A percentile compares a stretch with the other conserved stretches of the same genome.
Conservation (phyloP, 768 basidiomycete genomes). For the Tricholoma sp. region DNA sequence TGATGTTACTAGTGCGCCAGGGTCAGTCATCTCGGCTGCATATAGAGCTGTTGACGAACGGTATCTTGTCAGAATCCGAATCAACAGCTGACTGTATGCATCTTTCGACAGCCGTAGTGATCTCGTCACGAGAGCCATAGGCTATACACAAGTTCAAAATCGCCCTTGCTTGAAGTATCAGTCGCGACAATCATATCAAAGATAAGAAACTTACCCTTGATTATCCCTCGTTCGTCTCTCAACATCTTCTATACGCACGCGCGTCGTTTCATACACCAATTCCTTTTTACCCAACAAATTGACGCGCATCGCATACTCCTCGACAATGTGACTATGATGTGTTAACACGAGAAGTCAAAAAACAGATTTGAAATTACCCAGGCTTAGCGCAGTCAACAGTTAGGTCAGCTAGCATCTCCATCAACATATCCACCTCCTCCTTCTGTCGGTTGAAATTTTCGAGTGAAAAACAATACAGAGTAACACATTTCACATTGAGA, state of each 20-base stretch:
- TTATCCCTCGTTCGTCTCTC: conserved; percentile 73
- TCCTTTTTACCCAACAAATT: conserved; percentile 70
- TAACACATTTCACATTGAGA: conserved; percentile 75
- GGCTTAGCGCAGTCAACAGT: conserved; percentile 69
- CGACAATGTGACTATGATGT: no score
- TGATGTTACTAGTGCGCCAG: conserved; percentile 30
- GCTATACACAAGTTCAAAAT: conserved; percentile 89
- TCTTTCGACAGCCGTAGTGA: conserved; percentile 65
- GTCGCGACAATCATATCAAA: not conserved
- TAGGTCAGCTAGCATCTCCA: conserved; percentile 74
- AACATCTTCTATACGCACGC: conserved; percentile 57
- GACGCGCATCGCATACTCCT: conserved; percentile 66
- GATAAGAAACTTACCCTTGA: conserved; percentile 40
- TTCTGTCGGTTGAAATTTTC: conserved; percentile 91
- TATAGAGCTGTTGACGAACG: not conserved
- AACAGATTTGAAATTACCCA: conserved; percentile 45
- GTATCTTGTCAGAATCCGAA: not conserved
- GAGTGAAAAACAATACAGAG: conserved; percentile 93
- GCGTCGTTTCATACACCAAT: conserved; percentile 69
- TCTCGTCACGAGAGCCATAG: conserved; percentile 87
- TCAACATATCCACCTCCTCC: conserved; percentile 83
- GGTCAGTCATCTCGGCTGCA: not conserved
- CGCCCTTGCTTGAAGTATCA: conserved; percentile 40
- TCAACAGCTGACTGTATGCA: conserved; percentile 34
- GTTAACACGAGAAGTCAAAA: conserved; percentile 14